Conservation (phyloP, 805 yeast genomes). For the Ogataea trehaloabstinens region DNA sequence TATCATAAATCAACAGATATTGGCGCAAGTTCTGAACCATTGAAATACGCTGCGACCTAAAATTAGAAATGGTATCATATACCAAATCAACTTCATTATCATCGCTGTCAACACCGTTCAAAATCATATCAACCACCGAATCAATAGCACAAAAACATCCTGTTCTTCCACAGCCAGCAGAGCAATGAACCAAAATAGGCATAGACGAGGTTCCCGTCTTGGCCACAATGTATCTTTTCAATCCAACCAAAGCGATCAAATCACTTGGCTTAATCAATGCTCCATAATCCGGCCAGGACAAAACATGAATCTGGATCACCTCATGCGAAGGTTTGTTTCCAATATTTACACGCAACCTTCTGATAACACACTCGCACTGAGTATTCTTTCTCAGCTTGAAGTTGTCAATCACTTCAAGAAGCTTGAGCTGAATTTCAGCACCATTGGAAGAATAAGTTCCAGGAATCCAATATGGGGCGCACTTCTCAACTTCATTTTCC, state of each 20-base stretch:
- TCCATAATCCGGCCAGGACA: slow-evolving; percentile 84
- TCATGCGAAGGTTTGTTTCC: slow-evolving; percentile 36
- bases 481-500: slow-evolving; percentile 79
- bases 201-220: slow-evolving; percentile 11
- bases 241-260: slow-evolving; percentile 49
- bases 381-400: slow-evolving; percentile 25
- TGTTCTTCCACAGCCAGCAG: slow-evolving; percentile 97
- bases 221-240: slow-evolving; percentile 31
- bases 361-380: slow-evolving; percentile 27
- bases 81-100: slow-evolving; percentile 38
- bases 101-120: slow-evolving; percentile 7
- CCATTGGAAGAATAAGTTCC: slow-evolving; percentile 44
- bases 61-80: slow-evolving; percentile 43
- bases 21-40: slow-evolving; percentile 61
- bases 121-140: slow-evolving; percentile 45
- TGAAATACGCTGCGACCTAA: slow-evolving; percentile 51
- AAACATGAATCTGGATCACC: slow-evolving; percentile 71
- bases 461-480: slow-evolving; percentile 77
- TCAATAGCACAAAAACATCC: slow-evolving; percentile 84
- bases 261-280: slow-evolving; percentile 56
- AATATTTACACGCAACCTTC: slow-evolving; percentile 45
- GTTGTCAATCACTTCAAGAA: slow-evolving; percentile 24
- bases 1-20: slow-evolving; percentile 50
- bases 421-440: slow-evolving; percentile 22
- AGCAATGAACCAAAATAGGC: slow-evolving; percentile 82